Evolutionary conservation across 495 filamentous ascomycete genomes (phyloP).

Genomic region (Barbatosphaeria neglecta): DNA sequence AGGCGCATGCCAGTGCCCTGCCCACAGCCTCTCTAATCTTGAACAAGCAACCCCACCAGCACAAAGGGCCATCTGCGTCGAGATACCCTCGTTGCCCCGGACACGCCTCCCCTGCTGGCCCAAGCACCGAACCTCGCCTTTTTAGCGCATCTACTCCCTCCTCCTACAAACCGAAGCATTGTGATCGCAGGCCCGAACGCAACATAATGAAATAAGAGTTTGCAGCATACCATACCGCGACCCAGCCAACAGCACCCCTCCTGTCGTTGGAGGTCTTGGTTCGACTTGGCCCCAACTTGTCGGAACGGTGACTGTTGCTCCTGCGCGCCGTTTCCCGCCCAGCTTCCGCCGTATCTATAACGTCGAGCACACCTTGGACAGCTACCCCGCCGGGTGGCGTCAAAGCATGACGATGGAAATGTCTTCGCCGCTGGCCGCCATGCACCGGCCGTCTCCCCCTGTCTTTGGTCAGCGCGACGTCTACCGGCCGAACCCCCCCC

Average conservation of each 20-base stretch:
- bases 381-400: not conserved
- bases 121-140: not conserved
- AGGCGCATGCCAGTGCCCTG: too few species aligned
- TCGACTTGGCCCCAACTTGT: not conserved
- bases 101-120: not conserved
- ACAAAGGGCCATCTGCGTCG: not conserved
- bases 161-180: not conserved
- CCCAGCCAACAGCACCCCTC: not conserved
- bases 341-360: too few species aligned
- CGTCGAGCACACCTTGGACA: too few species aligned
- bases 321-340: too few species aligned
- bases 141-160: not conserved
- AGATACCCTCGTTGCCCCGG: not conserved
- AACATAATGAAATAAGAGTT: not conserved
- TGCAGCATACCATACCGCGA: not conserved
- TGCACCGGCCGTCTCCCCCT: slow-evolving; percentile 73
- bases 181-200: not conserved
- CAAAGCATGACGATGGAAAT: slow-evolving; percentile 54
- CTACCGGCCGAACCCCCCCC: slow-evolving; percentile 39
- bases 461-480: slow-evolving; percentile 30
- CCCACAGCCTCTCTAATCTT: too few species aligned
- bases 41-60: not conserved
- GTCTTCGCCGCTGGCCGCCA: slow-evolving; percentile 86
- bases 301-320: too few species aligned
- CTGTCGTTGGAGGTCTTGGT: not conserved